Percentiles rank a stretch among this genome's conserved stretches.
phyloP scores from a whole-genome alignment of 305 asterid species.

The Coffea humblotiana region DNA sequence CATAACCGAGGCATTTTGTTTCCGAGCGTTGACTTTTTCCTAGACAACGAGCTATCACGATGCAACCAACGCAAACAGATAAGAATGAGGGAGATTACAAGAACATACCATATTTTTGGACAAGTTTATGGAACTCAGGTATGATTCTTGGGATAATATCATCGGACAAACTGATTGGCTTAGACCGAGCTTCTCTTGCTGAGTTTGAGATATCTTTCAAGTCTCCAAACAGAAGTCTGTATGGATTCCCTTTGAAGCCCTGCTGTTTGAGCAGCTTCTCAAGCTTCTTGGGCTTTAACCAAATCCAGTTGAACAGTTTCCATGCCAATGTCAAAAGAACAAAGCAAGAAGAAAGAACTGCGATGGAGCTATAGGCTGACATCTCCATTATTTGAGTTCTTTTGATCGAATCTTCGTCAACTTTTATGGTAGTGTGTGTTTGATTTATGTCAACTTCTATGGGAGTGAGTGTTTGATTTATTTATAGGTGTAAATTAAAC shows the following conservation, averaged over 20 bases:
- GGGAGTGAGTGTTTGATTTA: no score
- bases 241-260: conserved; percentile 36
- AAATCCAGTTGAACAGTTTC: conserved; percentile 29
- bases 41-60: no score
- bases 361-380: neutral
- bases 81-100: neutral
- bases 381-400: neutral
- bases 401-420: no score
- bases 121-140: conserved; percentile 6
- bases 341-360: neutral
- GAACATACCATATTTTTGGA: conserved; percentile 15
- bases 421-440: no score
- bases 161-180: conserved; percentile 29
- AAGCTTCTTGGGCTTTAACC: conserved; percentile 36
- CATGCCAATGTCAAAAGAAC: conserved; percentile 12
- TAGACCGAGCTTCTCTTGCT: conserved; percentile 30
- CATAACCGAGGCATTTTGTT: no score
- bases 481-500: no score
- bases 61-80: neutral
- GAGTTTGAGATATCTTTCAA: conserved; percentile 18
- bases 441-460: no score
- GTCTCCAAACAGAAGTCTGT: conserved; percentile 34
- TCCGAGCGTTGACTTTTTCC: neutral
- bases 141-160: conserved; percentile 31
- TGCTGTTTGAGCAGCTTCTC: conserved; percentile 29